Percentiles rank a stretch among this genome's conserved stretches.
These are phyloP conservation scores for Candida xyloterini DNA, from an alignment of 805 yeast species.

Conservation along the genomic window DNA sequence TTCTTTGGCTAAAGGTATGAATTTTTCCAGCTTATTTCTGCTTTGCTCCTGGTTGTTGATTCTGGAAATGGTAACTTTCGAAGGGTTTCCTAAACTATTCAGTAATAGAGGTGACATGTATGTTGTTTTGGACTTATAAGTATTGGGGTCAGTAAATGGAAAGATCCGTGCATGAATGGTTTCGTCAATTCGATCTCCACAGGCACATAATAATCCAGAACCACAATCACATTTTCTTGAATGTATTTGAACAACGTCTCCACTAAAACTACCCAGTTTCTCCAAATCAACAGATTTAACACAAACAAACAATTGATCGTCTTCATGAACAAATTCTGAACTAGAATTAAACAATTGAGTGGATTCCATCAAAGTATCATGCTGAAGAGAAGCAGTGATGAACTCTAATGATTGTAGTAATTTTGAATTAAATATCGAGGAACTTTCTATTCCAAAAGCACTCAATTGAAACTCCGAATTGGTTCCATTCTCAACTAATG, in stretches of 20 bases:
- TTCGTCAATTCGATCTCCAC: constrained; percentile 9
- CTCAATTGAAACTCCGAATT: constrained; percentile 14
- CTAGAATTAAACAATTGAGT: constrained; percentile 18
- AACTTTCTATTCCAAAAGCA: constrained; percentile 18
- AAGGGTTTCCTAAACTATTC: constrained; percentile 44
- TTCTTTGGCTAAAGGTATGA: constrained; percentile 52
- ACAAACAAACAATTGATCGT: constrained; percentile 44
- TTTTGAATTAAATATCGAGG: constrained; percentile 9
- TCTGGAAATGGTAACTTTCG: constrained; percentile 16
- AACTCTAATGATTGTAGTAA: constrained; percentile 12
- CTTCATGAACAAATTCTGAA: constrained; percentile 35
- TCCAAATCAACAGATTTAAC: constrained; percentile 50
- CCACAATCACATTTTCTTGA: constrained; percentile 17
- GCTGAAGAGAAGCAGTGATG: constrained; percentile 7
- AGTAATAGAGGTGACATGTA: constrained; percentile 64
- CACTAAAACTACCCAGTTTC: constrained; percentile 61
- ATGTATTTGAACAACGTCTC: constrained; percentile 52
- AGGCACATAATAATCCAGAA: constrained; percentile 18
- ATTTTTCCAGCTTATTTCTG: constrained; percentile 20
- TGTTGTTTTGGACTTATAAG: constrained; percentile 37
- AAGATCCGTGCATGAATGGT: constrained; percentile 41
- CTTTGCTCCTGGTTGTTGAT: constrained; percentile 22
- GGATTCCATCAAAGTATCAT: constrained; percentile 13
- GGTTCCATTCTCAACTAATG: constrained; percentile 7
- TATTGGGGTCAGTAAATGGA: constrained; percentile 64